Conservation (phyloP, 1,284 basidiomycete genomes). For the Puccinia coronata region DNA sequence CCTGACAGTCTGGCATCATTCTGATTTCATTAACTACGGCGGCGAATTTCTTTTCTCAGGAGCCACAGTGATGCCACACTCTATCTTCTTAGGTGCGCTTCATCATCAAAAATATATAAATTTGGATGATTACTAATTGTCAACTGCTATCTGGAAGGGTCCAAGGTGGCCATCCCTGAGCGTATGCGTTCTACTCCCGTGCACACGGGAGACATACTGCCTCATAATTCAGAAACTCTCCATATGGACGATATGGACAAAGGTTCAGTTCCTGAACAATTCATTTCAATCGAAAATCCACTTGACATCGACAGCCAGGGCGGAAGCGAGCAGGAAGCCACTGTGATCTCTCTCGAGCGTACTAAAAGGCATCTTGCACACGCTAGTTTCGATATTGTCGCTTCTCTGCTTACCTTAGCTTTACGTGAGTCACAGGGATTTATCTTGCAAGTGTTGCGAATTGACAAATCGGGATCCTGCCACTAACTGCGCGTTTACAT, state of each 20-base stretch:
- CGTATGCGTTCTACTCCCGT: conserved; percentile 7
- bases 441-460: conserved; percentile 50
- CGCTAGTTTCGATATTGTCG: conserved; percentile 57
- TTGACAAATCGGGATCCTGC: background rate
- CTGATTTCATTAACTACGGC: no score
- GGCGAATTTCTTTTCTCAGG: conserved; percentile 60
- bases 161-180: conserved; percentile 42
- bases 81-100: conserved; percentile 68
- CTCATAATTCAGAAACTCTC: background rate
- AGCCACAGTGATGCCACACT: conserved; percentile 83
- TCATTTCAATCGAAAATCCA: background rate
- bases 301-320: background rate
- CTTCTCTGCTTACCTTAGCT: conserved; percentile 57
- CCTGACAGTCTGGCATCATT: conserved; percentile 65
- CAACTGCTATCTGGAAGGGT: conserved; percentile 13
- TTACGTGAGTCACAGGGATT: conserved; percentile 30
- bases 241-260: background rate
- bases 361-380: conserved; percentile 54
- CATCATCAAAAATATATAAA: background rate
- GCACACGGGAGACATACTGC: background rate
- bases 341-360: background rate
- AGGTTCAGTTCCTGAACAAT: background rate
- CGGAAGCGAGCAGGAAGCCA: background rate
- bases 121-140: background rate
- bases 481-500: background rate